Conservation (phyloP, 768 basidiomycete species). For the Pleurotus giganteus region DNA sequence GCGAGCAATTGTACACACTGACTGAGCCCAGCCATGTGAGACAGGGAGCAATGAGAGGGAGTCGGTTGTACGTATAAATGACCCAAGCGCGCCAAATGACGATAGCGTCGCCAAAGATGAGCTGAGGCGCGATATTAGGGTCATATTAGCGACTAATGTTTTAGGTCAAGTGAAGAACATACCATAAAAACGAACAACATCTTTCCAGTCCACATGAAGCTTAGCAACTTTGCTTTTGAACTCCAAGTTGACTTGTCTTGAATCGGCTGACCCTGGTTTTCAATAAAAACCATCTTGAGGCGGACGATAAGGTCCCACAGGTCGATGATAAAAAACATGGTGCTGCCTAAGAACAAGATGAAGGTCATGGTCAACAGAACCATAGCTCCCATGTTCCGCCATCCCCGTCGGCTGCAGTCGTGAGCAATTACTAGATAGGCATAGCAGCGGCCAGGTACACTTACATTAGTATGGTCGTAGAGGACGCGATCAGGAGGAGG, state of each 20-base stretch:
- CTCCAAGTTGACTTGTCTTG: too few species aligned
- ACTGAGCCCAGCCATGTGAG: constrained; percentile 26
- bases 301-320: constrained; percentile 24
- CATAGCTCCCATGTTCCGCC: constrained; percentile 15
- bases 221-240: too few species aligned
- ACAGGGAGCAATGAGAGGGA: constrained; percentile 19
- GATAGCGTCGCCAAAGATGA: constrained; percentile 27
- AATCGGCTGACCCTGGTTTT: constrained; percentile 16
- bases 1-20: constrained; percentile 13
- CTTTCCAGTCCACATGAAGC: too few species aligned
- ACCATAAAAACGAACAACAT: too few species aligned
- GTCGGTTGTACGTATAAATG: constrained; percentile 16
- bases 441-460: not conserved
- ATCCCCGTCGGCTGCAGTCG: constrained; percentile 19
- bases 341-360: constrained; percentile 26
- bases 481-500: constrained; percentile 15
- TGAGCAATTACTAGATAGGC: too few species aligned
- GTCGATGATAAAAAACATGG: constrained; percentile 25
- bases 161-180: too few species aligned
- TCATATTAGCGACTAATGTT: too few species aligned
- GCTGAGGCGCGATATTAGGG: constrained; percentile 11
- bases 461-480: constrained; percentile 16
- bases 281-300: constrained; percentile 23
- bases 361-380: constrained; percentile 21
- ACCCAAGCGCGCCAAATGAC: constrained; percentile 30